Evolutionary conservation across 2,329 filamentous ascomycete species (phyloP), one percentile per base, ranked within the genome.

Genomic region (Nigrograna mackinnonii): DNA sequence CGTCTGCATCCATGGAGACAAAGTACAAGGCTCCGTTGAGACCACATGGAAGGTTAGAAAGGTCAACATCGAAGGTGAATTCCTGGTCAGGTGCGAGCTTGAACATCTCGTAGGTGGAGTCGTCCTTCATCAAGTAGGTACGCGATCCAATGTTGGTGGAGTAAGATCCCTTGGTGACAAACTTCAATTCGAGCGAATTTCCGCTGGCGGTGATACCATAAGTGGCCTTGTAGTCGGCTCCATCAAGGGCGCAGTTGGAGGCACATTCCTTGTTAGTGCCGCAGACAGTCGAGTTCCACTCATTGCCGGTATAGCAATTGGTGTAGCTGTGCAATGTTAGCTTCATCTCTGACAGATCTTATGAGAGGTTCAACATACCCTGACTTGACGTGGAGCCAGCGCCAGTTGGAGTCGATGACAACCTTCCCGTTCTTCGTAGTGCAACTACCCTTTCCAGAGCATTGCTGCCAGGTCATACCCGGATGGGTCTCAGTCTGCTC

Each of bases 11-110:
- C 82, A 85, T 85, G 54, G 74, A 68, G 5, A 78, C 71, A 35
- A 86, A 75, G 71, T 89, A 88, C 35, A 89, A 71, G 34, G 85
- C 85, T 33, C 84, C 84, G 63, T 88, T 87, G 12, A 59, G 39
- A 14, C 55, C 57, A 41, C 57, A 60, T n/a, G 57, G 57, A 6
- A 58, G 46, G 22, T 58, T 51, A 4, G 54, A 57, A 1, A 54
- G 37, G 38, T 60, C 57, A 30, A 60, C 57, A 30, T 58, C 55
- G 39, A 60, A 60, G 34, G 57, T 58, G 40, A 60, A 58, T 40
- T 60, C 57, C 30, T 41, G 22, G 46, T 60, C 47, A 14, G 41
- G 35, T 11, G 44, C 44, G 2, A 59, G 46, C 39, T 56, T 53
- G 46, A 53, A 56, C 43, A 60, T 49, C 32, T 57, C 41, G 41